Conservation (phyloP, 495 filamentous ascomycete species). For the Parathielavia hyrcaniae region DNA sequence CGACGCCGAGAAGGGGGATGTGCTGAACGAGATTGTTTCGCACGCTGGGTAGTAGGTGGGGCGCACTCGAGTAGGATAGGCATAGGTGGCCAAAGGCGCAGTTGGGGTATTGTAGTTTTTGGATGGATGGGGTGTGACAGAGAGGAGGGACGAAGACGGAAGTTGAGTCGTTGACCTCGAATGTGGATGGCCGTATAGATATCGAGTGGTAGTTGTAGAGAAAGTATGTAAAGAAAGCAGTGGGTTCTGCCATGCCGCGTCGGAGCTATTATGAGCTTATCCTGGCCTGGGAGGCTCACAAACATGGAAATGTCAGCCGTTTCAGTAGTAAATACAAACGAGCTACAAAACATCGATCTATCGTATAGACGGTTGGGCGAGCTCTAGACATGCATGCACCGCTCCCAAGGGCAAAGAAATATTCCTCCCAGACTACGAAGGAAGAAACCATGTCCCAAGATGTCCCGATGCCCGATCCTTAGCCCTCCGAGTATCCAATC, state of each 20-base stretch:
- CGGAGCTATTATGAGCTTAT: no score
- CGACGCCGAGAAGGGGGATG: conserved; percentile 57
- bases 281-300: no score
- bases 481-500: not conserved
- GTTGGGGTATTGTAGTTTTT: not conserved
- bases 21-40: conserved; percentile 84
- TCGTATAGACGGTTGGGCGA: not conserved
- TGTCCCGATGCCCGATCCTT: not conserved
- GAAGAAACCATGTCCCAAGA: not conserved
- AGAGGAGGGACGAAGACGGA: no score
- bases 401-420: not conserved
- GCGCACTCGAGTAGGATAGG: not conserved
- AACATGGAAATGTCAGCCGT: not conserved
- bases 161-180: no score
- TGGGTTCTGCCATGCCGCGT: no score
- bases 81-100: not conserved
- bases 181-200: no score
- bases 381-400: conserved; percentile 1
- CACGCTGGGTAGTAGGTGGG: conserved; percentile 51
- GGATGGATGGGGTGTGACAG: not conserved
- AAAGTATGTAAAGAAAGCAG: no score
- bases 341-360: not conserved
- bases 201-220: no score
- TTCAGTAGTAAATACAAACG: not conserved
- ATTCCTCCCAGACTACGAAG: not conserved